These are phyloP conservation scores for Cryptococcus depauperatus DNA, from an alignment of 1,284 basidiomycete species.

Conservation along the genomic window DNA sequence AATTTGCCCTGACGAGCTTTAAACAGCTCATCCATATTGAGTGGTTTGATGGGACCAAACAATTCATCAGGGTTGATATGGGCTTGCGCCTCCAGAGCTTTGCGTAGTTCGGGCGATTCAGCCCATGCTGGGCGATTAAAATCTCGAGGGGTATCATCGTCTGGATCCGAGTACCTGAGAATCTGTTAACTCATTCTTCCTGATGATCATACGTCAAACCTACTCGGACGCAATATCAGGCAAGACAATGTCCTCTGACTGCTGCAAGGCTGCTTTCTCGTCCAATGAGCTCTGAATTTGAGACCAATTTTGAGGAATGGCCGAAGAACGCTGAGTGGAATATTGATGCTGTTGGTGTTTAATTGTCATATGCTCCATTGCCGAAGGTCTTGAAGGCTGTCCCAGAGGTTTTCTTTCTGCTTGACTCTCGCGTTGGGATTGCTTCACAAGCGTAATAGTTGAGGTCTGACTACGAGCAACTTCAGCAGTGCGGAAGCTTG, in stretches of 20 bases:
- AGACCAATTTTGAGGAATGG: slow-evolving; percentile 38
- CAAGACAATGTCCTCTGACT: slow-evolving; percentile 64
- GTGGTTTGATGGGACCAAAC: slow-evolving; percentile 73
- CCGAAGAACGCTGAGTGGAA: slow-evolving; percentile 46
- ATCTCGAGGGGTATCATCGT: slow-evolving; percentile 57
- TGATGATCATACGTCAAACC: too few relatives aligned
- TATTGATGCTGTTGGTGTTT: slow-evolving; percentile 49
- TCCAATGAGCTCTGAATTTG: slow-evolving; percentile 44
- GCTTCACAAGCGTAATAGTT: slow-evolving; percentile 22
- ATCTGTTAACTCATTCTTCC: background rate
- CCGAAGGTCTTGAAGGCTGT: slow-evolving; percentile 33
- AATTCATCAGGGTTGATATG: slow-evolving; percentile 84
- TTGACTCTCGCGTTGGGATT: slow-evolving; percentile 2
- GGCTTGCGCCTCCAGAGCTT: slow-evolving; percentile 68
- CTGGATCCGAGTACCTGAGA: slow-evolving; percentile 74
- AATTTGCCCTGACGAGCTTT: slow-evolving; percentile 59
- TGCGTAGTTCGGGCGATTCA: slow-evolving; percentile 72
- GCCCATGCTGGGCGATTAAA: slow-evolving; percentile 68
- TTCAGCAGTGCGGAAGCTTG: slow-evolving; percentile 13
- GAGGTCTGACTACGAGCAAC: slow-evolving; percentile 10
- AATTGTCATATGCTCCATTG: slow-evolving; percentile 10
- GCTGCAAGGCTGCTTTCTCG: slow-evolving; percentile 46
- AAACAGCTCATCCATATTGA: slow-evolving; percentile 63
- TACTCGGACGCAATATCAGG: slow-evolving; percentile 85
- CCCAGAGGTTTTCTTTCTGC: slow-evolving; percentile 22